phyloP scores from a whole-genome alignment of 208 protist genomes.

The Leishmania amazonensis region DNA sequence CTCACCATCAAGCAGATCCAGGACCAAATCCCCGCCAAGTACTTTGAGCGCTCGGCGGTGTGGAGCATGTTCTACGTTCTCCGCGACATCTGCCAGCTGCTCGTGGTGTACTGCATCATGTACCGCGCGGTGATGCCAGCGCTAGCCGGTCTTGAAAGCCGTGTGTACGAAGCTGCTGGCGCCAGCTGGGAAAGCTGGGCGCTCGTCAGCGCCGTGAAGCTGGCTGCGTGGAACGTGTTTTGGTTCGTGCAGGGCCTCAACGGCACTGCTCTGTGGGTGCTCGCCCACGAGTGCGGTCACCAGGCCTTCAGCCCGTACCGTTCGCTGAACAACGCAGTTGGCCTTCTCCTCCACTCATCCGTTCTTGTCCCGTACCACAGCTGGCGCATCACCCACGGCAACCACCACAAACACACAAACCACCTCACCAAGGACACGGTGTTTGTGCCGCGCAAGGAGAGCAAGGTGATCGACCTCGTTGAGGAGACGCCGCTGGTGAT shows the following conservation, averaged over 20 bases:
- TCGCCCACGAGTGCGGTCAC: conserved; percentile 96
- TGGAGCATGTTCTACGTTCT: conserved; percentile 55
- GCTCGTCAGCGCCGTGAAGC: conserved; percentile 35
- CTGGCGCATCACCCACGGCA: conserved; percentile 93
- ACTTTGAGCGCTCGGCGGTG: conserved; percentile 63
- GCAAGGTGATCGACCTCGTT: conserved; percentile 61
- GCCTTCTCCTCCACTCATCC: conserved; percentile 86
- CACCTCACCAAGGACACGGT: conserved; percentile 92
- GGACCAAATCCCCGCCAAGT: conserved; percentile 71
- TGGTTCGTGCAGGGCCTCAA: conserved; percentile 89
- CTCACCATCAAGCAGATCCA: conserved; percentile 80
- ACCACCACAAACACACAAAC: conserved; percentile 95
- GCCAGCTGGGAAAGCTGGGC: conserved; percentile 12
- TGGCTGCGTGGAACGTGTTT: conserved; percentile 63
- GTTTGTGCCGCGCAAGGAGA: conserved; percentile 75
- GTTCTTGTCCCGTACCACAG: conserved; percentile 93
- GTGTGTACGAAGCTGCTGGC: conserved; percentile 16
- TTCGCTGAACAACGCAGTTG: conserved; percentile 88
- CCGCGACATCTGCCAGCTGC: conserved; percentile 67
- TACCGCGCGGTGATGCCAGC: conserved; percentile 44
- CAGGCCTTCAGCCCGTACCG: conserved; percentile 85
- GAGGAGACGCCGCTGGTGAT: conserved; percentile 73
- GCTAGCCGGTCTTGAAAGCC: conserved; percentile 27
- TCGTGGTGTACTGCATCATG: conserved; percentile 61
- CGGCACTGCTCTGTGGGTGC: conserved; percentile 91